Evolutionary conservation across 805 yeast species (phyloP).

Genomic region (Scheffersomyces lignosus): DNA sequence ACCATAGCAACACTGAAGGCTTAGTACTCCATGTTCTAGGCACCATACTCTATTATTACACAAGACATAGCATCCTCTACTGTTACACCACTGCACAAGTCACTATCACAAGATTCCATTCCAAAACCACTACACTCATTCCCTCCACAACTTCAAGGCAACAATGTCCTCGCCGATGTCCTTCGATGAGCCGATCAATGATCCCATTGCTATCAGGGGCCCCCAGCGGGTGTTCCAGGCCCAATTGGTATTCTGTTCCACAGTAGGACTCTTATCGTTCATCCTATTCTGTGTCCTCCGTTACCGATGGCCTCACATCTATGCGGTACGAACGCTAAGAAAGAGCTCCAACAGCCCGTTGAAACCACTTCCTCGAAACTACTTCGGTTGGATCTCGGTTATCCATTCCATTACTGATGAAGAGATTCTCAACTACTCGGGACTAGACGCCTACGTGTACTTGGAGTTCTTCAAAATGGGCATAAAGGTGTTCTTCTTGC

Average conservation of each 20-base stretch:
- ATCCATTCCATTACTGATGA: constrained; percentile 25
- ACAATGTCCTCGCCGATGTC: background rate
- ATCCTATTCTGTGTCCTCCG: constrained; percentile 50
- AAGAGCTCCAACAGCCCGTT: constrained; percentile 34
- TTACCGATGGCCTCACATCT: constrained; percentile 56
- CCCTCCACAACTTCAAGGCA: too few species aligned
- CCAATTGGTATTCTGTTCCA: constrained; percentile 50
- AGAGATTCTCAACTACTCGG: constrained; percentile 22
- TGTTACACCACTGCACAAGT: too few species aligned
- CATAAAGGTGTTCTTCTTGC: constrained; percentile 18
- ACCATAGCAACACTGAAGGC: too few species aligned
- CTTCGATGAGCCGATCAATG: constrained; percentile 9
- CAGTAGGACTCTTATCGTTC: constrained; percentile 48
- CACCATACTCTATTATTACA: too few species aligned
- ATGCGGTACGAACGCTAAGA: constrained; percentile 55
- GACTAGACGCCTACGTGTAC: constrained; percentile 35
- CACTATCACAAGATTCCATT: too few species aligned
- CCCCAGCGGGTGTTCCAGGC: constrained; percentile 59
- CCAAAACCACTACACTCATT: too few species aligned
- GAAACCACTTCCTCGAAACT: constrained; percentile 41
- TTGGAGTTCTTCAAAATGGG: constrained; percentile 39
- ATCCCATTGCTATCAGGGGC: constrained; percentile 42
- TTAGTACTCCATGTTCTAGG: too few species aligned
- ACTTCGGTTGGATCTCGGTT: constrained; percentile 26
- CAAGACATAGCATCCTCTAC: too few species aligned